Percentiles rank a stretch among this genome's conserved stretches.
phyloP scores from a whole-genome alignment of 2,329 filamentous ascomycete genomes.

The Rhynchosporium secalis region DNA sequence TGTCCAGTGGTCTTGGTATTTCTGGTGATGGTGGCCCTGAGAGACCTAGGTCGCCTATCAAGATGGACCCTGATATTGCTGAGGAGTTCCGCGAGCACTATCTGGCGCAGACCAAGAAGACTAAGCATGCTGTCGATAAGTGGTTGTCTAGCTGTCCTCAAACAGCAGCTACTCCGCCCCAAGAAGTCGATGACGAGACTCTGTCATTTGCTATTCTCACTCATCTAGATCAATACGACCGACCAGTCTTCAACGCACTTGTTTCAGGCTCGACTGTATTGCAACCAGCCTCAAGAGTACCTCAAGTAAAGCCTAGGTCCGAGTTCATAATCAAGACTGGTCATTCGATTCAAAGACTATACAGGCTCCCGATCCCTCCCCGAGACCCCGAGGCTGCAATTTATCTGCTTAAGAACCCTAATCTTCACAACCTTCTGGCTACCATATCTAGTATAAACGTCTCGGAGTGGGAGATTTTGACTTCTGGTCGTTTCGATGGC shows the following conservation, averaged over 20 bases:
- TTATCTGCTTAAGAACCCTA: slow-evolving; percentile 79
- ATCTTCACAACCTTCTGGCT: slow-evolving; percentile 81
- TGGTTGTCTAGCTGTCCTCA: slow-evolving; percentile 85
- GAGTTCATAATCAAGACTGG: slow-evolving; percentile 75
- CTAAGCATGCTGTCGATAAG: slow-evolving; percentile 83
- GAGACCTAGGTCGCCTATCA: slow-evolving; percentile 61
- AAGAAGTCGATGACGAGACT: slow-evolving; percentile 93
- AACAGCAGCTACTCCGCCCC: slow-evolving; percentile 67
- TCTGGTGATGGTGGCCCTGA: slow-evolving; percentile 58
- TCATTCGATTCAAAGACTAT: slow-evolving; percentile 79
- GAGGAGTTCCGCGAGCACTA: slow-evolving; percentile 94
- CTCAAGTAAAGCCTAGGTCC: slow-evolving; percentile 70
- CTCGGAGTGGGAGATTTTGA: slow-evolving; percentile 95
- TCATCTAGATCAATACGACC: slow-evolving; percentile 72
- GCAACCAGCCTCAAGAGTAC: slow-evolving; percentile 60
- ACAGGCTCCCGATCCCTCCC: slow-evolving; percentile 70
- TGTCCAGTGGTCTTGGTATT: slow-evolving; percentile 53
- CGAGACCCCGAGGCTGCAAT: slow-evolving; percentile 84
- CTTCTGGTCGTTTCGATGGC: slow-evolving; percentile 90
- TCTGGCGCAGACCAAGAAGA: slow-evolving; percentile 87
- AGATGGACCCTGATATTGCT: slow-evolving; percentile 90
- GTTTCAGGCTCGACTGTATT: slow-evolving; percentile 59
- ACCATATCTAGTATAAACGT: slow-evolving; percentile 85
- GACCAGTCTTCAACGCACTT: slow-evolving; percentile 80
- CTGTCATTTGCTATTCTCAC: slow-evolving; percentile 91